These are phyloP conservation scores for Carnegiea gigantea DNA, from an alignment of 179 eudicot species.

Conservation along the genomic window DNA sequence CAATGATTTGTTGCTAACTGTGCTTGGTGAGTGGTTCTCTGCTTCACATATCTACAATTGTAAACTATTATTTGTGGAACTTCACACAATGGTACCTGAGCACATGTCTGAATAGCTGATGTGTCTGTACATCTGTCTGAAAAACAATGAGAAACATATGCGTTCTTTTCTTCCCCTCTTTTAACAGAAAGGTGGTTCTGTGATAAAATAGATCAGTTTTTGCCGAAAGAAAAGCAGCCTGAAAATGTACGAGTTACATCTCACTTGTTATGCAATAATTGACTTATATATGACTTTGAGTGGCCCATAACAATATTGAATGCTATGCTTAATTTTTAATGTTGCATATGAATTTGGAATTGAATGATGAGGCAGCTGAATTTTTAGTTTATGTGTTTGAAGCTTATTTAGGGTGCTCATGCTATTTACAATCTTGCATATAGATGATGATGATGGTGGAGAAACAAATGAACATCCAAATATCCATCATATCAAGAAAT, in stretches of 20 bases:
- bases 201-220: neutral
- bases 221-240: too few relatives aligned
- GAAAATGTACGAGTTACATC: neutral
- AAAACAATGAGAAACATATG: neutral
- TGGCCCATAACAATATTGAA: neutral
- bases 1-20: conserved; percentile 35
- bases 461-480: conserved; percentile 37
- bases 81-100: neutral
- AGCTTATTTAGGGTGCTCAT: conserved; percentile 23
- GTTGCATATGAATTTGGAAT: neutral
- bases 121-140: neutral
- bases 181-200: neutral
- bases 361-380: neutral
- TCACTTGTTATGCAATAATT: conserved; percentile 6
- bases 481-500: conserved; percentile 40
- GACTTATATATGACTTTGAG: neutral
- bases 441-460: conserved; percentile 40
- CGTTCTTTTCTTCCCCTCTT: neutral
- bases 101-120: neutral
- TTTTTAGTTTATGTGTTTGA: neutral
- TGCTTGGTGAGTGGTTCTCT: conserved; percentile 46
- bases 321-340: neutral
- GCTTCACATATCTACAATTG: neutral
- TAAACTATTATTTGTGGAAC: neutral
- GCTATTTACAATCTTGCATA: conserved; percentile 14